Base-by-base conservation (phyloP, 352 stramenopile genomes). In the Phytophthora cryptogea region DNA sequence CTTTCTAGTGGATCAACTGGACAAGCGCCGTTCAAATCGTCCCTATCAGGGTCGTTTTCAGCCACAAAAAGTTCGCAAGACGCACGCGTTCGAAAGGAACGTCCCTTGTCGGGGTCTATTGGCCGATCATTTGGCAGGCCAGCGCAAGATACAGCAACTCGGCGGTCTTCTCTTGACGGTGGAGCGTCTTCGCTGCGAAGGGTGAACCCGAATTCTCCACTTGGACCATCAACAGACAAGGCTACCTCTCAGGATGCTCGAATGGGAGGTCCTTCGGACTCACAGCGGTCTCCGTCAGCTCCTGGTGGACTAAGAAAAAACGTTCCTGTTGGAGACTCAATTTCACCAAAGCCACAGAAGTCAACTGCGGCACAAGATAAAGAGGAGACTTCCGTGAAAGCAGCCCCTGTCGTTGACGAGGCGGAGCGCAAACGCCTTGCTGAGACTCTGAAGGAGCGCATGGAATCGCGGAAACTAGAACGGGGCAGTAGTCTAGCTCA, bases 11-110 rank as follows among this genome's bases (percentile, higher is more conserved):
- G 45, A 41, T 63, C 59, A 8, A 42, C 52, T 45, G 42, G 23
- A 20, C 53, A 68, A 43, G 20, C 58, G 14, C 57, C 65, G n/a
- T 66, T 66, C 13, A 71, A 74, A 42, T 65, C 65, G 5, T 64
- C 63, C 8, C n/a, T 71, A 11, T 14, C 39, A 4, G 54, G 54
- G 20, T 76, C 73, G 0, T 7, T 75, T 20, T 62, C 56, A 20
- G 40, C 51, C 42, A 70, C 51, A 5, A 80, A 74, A 28, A 89
- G 79, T 30, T 68, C 69, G 2, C 75, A 86, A 45, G 81, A 91
- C 55, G 69, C 80, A 5, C 75, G 76, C 8, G 59, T 78, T 36
- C 60, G 65, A 20, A 82, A 80, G 39, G 31, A 54, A 41, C 45
- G 55, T 1, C 51, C 45, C 8, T 49, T 39, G 14, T 71, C 68